Evolutionary conservation across 2,329 filamentous ascomycete species (phyloP).

Genomic region (Exophiala spinifera): DNA sequence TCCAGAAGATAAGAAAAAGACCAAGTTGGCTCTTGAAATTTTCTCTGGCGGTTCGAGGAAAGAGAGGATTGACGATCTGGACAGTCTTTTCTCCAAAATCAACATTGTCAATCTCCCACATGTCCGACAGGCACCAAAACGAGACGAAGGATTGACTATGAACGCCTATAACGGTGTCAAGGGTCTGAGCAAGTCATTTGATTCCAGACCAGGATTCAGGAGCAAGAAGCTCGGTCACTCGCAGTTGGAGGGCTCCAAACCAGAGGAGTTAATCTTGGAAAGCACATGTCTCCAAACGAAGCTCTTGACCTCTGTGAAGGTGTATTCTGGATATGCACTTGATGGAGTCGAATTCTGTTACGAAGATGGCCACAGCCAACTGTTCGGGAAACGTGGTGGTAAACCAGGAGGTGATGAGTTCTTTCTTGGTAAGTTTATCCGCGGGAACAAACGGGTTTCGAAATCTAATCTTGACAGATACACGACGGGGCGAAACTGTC

Average conservation of each 20-base stretch:
- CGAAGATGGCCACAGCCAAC: constrained; percentile 76
- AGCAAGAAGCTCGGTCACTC: constrained; percentile 72
- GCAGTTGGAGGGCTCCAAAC: constrained; percentile 65
- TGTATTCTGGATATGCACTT: constrained; percentile 73
- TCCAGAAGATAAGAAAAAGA: constrained; percentile 69
- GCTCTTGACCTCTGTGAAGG: constrained; percentile 68
- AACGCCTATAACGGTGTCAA: constrained; percentile 25
- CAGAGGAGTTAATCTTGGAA: constrained; percentile 71
- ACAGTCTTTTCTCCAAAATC: constrained; percentile 66
- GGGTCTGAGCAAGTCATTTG: constrained; percentile 26
- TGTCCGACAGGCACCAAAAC: constrained; percentile 39
- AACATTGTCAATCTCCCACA: constrained; percentile 72
- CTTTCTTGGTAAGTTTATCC: constrained; percentile 62
- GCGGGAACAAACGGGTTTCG: background rate
- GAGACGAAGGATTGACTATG: constrained; percentile 29
- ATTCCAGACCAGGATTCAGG: constrained; percentile 65
- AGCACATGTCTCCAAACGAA: constrained; percentile 66
- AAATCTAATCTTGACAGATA: constrained; percentile 54
- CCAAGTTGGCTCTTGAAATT: constrained; percentile 66
- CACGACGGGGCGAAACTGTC: constrained; percentile 78
- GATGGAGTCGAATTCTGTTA: constrained; percentile 92
- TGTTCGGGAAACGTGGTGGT: constrained; percentile 80
- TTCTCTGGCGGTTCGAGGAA: constrained; percentile 73
- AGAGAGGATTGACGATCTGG: constrained; percentile 74
- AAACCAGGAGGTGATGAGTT: constrained; percentile 70